A percentile compares a stretch with the other conserved stretches of the same genome.
Evolutionary conservation across 2,329 filamentous ascomycete genomes (phyloP).

Genomic region (Trichoderma koningii): DNA sequence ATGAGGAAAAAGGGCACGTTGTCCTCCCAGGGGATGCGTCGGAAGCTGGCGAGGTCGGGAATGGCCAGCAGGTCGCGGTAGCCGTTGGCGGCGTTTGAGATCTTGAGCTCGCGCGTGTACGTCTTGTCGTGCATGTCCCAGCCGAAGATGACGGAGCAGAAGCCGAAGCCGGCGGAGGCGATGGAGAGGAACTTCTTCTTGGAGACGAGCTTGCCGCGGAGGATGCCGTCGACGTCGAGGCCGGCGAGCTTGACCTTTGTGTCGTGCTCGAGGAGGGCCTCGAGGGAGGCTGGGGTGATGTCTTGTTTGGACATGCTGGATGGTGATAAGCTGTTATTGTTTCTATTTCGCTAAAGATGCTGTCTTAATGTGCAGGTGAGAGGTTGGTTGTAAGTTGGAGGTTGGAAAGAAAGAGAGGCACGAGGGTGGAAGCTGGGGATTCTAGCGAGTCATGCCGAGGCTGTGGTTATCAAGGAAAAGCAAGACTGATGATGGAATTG

Average conservation of each 20-base stretch:
- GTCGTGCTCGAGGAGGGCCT: constrained; percentile 69
- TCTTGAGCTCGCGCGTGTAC: constrained; percentile 79
- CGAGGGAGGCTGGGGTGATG: constrained; percentile 65
- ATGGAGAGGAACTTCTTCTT: constrained; percentile 91
- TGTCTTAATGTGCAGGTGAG: background rate
- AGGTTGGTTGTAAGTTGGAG: too few relatives aligned
- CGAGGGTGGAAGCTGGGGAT: too few relatives aligned
- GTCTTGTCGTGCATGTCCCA: constrained; percentile 98
- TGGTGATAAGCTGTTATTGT: background rate
- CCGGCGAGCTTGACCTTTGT: constrained; percentile 84
- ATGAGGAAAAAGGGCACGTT: constrained; percentile 84
- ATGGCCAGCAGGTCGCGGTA: constrained; percentile 84
- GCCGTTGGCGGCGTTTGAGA: constrained; percentile 89
- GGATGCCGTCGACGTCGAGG: constrained; percentile 80
- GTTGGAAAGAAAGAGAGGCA: too few relatives aligned
- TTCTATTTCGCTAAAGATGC: background rate
- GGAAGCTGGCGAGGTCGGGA: constrained; percentile 74
- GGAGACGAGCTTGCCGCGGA: constrained; percentile 87
- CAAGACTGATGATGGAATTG: too few relatives aligned
- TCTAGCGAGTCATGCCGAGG: too few relatives aligned
- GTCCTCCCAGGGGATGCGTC: constrained; percentile 88
- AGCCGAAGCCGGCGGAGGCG: constrained; percentile 79
- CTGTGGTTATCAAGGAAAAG: too few relatives aligned
- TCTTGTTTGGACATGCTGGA: background rate
- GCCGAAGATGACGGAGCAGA: constrained; percentile 92